Evolutionary conservation across 495 filamentous ascomycete genomes (phyloP), one percentile per base, ranked within the genome.

Genomic region (Hypoxylon rickii): DNA sequence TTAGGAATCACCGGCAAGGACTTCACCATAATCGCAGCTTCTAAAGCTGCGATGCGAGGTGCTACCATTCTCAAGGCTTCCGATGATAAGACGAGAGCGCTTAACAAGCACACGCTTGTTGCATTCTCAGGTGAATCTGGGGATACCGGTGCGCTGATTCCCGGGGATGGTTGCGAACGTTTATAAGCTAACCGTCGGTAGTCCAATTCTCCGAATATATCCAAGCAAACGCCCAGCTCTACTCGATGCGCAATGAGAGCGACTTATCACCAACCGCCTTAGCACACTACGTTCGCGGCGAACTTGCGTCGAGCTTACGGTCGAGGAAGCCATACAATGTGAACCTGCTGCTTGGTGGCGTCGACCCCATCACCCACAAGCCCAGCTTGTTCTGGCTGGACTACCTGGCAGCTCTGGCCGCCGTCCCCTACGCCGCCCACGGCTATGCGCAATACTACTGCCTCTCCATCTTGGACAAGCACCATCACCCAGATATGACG

Each of bases 131-230:
- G 94, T 57, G 94, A 99, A 78, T 87, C 95, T 51, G 94, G 94
- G 66, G 94, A 99, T 70, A 97, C 95, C 61, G 85, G 93, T 96
- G 80, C 57, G 74, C 41, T 15, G 21, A 34, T 22, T 31, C 21
- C 16, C 22, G 8, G 32, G 13, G n/a, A 38, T 17, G 3, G 15
- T 3, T 5, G 3, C 15, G 34, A 10, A 38, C n/a, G 15, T 17
- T 49, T 26, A 46, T 22, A 70, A 52, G 65, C 72, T 77, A 64
- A 79, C 60, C 8, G 37, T 55, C 39, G 40, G 52, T 70, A 96
- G 94, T 97, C 42, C 94, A 99, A 85, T 99, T 99, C 72, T 90
- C 94, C 66, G 94, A 99, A 79, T 97, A 91, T 77, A 92, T 97
- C 75, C 92, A 97, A 84, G 95, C 94, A 59, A 97, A 99, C 70